These are phyloP conservation scores for Ajuga reptans DNA, from an alignment of 305 asterid species.

Conservation along the genomic window DNA sequence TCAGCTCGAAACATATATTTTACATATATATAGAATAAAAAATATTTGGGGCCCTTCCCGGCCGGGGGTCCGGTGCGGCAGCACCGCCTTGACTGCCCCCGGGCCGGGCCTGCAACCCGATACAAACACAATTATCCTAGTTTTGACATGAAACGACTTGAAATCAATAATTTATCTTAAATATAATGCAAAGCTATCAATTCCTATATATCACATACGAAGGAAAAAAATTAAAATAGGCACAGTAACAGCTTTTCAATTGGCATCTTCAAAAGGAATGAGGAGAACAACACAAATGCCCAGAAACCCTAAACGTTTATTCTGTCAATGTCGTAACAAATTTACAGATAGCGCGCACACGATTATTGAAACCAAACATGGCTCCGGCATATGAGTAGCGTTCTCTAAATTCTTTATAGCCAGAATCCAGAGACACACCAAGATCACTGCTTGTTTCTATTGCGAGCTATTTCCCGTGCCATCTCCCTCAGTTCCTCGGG, in stretches of 20 bases:
- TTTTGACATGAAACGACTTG: too few relatives aligned
- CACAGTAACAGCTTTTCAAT: neutral
- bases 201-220: neutral
- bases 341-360: conserved; percentile 6
- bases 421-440: neutral
- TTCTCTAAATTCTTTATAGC: neutral
- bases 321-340: neutral
- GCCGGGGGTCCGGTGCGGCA: too few relatives aligned
- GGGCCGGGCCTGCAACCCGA: too few relatives aligned
- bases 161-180: too few relatives aligned
- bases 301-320: neutral
- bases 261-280: neutral
- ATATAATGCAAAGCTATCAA: too few relatives aligned
- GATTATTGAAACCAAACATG: neutral
- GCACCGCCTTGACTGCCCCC: too few relatives aligned
- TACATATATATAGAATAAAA: too few relatives aligned
- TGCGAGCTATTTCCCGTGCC: conserved; percentile 72
- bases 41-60: too few relatives aligned
- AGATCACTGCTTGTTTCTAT: conserved; percentile 40
- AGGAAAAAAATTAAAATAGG: neutral
- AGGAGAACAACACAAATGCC: neutral
- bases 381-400: neutral
- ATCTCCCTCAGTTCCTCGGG: conserved; percentile 87
- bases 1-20: too few relatives aligned
- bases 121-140: too few relatives aligned